phyloP scores from a whole-genome alignment of 2,329 filamentous ascomycete species.

The Neofusicoccum umdonicola region DNA sequence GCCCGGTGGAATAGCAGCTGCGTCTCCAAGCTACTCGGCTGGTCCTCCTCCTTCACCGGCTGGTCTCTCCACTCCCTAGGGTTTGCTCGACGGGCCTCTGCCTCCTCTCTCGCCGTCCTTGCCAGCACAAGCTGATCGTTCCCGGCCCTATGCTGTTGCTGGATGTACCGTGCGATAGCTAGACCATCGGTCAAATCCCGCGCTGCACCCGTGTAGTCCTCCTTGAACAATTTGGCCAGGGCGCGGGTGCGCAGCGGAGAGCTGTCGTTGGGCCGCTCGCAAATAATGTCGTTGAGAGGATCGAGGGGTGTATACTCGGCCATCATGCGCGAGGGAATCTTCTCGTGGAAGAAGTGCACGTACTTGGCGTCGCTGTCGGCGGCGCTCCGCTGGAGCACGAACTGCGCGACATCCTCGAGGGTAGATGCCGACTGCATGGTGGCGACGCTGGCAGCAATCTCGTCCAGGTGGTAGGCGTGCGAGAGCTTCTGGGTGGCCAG shows the following conservation, averaged over 20 bases:
- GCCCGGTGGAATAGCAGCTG: constrained; percentile 77
- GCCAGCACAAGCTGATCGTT: constrained; percentile 54
- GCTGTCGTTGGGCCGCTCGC: constrained; percentile 60
- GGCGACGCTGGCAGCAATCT: constrained; percentile 78
- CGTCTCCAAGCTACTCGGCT: constrained; percentile 71
- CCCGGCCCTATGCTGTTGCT: constrained; percentile 51
- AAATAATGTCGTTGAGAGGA: constrained; percentile 66
- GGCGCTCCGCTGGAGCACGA: constrained; percentile 70
- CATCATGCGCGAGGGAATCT: constrained; percentile 74
- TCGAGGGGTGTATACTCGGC: constrained; percentile 68
- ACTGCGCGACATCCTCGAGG: constrained; percentile 70
- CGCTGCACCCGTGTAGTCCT: constrained; percentile 67
- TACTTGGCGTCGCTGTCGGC: constrained; percentile 73
- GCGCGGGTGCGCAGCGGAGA: constrained; percentile 71
- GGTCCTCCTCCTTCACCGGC: constrained; percentile 58
- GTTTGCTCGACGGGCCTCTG: constrained; percentile 28
- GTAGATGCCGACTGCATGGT: constrained; percentile 79
- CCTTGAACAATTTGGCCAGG: constrained; percentile 71
- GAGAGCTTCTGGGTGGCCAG: constrained; percentile 76
- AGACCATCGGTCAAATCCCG: constrained; percentile 70
- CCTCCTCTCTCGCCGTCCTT: constrained; percentile 39
- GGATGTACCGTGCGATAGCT: constrained; percentile 52
- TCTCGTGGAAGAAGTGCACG: constrained; percentile 91
- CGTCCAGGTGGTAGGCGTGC: constrained; percentile 75
- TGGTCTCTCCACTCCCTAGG: constrained; percentile 31